Evolutionary conservation across 2,329 filamentous ascomycete genomes (phyloP), one percentile per base, ranked within the genome.

Genomic region (Microdochium trichocladiopsis): DNA sequence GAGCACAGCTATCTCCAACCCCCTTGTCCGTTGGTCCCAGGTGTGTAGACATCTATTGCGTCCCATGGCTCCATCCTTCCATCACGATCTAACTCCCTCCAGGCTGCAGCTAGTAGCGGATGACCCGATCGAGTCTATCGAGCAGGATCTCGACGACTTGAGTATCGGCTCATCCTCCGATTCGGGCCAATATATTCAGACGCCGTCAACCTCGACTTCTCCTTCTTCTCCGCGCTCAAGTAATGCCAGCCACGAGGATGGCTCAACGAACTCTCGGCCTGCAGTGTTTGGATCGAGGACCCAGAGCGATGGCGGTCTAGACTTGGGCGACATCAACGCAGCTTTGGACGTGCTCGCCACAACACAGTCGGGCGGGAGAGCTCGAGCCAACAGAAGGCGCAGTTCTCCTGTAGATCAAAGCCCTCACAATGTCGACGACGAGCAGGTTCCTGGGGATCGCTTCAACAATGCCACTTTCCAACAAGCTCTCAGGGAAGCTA

Each of bases 381-480:
- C 14, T 12, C 41, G 41, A 22, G 3, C 18, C 10, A 18, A 16
- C 18, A 18, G 41, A 18, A 21, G 18, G 21, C 41, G 18, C 8
- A 31, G 28, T 31, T 8, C 28, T 14, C 28, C 28, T 9, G 41
- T 6, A 45, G 18, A 45, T 18, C 41, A 18, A 9, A 16, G 4
- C 9, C 41, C 41, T 18, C 53, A 60, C 22, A 21, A 56, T 21
- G 54, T 59, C 18, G 24, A 31, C 6, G 61, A 70, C 22, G 71
- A 72, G 54, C 59, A 66, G 28, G 60, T 60, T 4, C 66, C 69
- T 0, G 48, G 61, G 0, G 67, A 73, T 50, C 62, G 57, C 0
- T 74, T 74, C 47, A 61, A 72, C 47, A 53, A 63, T 1, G 61
- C 67, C 0, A 58, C 51, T 0, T 69, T 74, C 23, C 72, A 74